Base-by-base conservation (phyloP, 176 grass and related monocot genomes). In the Tillandsia leiboldiana region DNA sequence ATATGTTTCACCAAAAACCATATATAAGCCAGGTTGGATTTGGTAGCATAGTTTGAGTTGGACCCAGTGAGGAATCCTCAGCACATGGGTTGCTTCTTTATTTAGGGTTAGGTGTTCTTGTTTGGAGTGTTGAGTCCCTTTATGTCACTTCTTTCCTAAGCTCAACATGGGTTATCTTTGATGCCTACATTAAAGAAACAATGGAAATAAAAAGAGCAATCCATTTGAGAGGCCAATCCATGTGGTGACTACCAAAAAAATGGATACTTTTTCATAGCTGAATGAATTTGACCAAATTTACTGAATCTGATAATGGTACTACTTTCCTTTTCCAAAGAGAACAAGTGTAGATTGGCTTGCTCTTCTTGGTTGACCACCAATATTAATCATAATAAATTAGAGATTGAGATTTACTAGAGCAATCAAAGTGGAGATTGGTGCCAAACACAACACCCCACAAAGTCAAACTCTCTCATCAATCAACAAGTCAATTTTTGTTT, bases 191-290 rank as follows among this genome's bases (percentile, higher is more conserved):
- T 18, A 20, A 61, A 61, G 56, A 15, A 61, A 61, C 56, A 22
- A 22, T 61, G 56, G n/a, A 22, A 61, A n/a, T 61, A 61, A 23
- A 23, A 61, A 61, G 56, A 61, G 56, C 12, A 59, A 59, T 59
- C 3, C 15, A 14, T n/a, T 14, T 12, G 53, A 61, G 18, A 23
- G 56, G 56, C 7, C 56, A 59, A 59, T 17, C 56, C n/a, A 61
- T 59, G 54, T 59, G 54, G 54, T 59, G 54, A 59, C n/a, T 17
- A 18, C 5, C 53, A 33, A 42, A 42, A 42, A 42, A 42, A 42
- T 42, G 3, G 33, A 42, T 42, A 6, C 5, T 42, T 7, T 42
- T 42, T 42, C 33, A 42, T 42, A 42, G 33, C 33, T 6, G 33
- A 42, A 4, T 42, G 2, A 29, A 29, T 29, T 29, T 29, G 28